These are phyloP conservation scores for Puccinia triticina DNA, from an alignment of 1,284 basidiomycete genomes.

Conservation along the genomic window DNA sequence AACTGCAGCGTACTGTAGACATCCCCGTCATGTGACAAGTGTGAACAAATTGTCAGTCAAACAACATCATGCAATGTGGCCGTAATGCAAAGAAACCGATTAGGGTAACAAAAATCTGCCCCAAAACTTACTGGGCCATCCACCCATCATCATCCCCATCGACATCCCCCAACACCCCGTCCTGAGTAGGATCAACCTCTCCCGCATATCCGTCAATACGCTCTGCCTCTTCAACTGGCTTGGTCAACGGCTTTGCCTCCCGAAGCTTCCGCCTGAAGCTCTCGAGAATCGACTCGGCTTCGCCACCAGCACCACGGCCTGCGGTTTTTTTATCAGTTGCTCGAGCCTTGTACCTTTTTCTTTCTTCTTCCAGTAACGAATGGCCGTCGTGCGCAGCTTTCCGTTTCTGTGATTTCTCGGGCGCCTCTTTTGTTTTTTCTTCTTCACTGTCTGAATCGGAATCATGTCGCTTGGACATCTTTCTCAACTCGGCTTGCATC, in stretches of 20 bases:
- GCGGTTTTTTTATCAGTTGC: not conserved
- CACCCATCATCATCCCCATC: conserved; percentile 51
- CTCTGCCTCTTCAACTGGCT: conserved; percentile 4
- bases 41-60: not conserved
- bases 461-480: conserved; percentile 55
- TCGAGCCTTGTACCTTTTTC: conserved; percentile 27
- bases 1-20: conserved; percentile 33
- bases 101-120: not conserved
- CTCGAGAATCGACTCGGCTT: conserved; percentile 27
- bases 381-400: conserved; percentile 27
- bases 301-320: conserved; percentile 1
- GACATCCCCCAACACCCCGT: conserved; percentile 47
- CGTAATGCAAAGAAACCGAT: not conserved
- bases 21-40: too few relatives aligned
- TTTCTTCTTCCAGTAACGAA: conserved; percentile 42
- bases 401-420: conserved; percentile 29
- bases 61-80: not conserved
- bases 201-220: conserved; percentile 47
- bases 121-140: conserved; percentile 42
- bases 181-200: conserved; percentile 39
- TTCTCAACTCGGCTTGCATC: conserved; percentile 84
- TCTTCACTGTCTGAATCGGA: conserved; percentile 33
- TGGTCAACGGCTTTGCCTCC: conserved; percentile 23
- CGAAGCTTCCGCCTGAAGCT: conserved; percentile 45
- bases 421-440: conserved; percentile 16